Base-by-base conservation (phyloP, 2,329 filamentous ascomycete species). In the Davidsoniella eucalypti region DNA sequence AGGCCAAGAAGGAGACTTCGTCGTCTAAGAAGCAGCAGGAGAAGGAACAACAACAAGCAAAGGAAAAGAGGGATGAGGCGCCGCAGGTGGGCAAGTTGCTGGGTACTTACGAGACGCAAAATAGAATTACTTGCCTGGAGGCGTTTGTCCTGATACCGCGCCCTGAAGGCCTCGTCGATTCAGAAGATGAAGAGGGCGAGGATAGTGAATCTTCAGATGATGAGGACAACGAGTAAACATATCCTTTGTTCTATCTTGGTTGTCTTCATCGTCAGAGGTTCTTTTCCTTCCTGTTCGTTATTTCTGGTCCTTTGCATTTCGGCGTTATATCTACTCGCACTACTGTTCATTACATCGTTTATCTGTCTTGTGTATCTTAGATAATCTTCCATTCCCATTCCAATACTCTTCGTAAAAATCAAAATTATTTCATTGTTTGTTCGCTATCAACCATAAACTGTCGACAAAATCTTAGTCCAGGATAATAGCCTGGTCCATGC, bases 81-180 rank as follows among this genome's bases (percentile, higher is more conserved):
- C 23, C 21, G 52, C 36, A 65, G 54, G 58, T 84, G 18, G 87
- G 85, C 16, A 72, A 67, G 56, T 61, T 93, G 50, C 62, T 94
- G 42, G 87, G 81, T 14, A 79, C 75, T 29, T 92, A 92, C 59
- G 82, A 88, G 64, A 94, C 88, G 18, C 80, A 82, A 43, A 88
- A 90, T 62, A 73, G 92, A 51, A 87, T 96, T 57, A 96, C 88
- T 37, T 96, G 92, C 62, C 61, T 96, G 59, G 80, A 78, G 58
- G 82, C 82, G 18, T 96, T 94, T 67, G 69, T 85, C 55, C 93
- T 96, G 86, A 75, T 84, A 63, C 74, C 79, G 57, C 69, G 73
- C 44, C 74, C 76, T 14, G 77, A 79, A 39, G 73, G 73, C 18
- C 68, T 70, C 42, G 78, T 78, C 57, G 77, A 76, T 16, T 71